These are phyloP conservation scores for Porpolomopsis calyptriformis DNA, from an alignment of 768 basidiomycete species.

Conservation along the genomic window DNA sequence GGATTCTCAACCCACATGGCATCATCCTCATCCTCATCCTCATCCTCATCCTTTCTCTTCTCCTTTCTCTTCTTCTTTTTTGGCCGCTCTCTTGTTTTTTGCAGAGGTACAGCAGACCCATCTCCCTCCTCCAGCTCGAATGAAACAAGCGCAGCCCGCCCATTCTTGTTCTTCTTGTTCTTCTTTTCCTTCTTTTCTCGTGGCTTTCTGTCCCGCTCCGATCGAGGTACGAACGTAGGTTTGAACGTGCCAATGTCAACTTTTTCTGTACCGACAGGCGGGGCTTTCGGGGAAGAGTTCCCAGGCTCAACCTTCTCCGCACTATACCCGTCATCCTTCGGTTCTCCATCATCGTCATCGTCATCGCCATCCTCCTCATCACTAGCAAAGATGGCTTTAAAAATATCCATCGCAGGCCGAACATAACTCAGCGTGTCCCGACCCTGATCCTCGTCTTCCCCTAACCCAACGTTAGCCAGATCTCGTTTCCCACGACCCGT, in stretches of 20 bases:
- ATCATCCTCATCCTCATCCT: conserved; percentile 34
- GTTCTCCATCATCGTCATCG: conserved; percentile 35
- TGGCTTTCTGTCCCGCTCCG: conserved; percentile 34
- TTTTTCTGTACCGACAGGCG: conserved; percentile 1
- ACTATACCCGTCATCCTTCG: conserved; percentile 16
- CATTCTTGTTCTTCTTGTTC: conserved; percentile 34
- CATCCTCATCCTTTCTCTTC: no score
- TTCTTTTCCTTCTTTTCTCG: conserved; percentile 42
- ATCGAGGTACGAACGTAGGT: conserved; percentile 76
- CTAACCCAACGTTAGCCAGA: conserved; percentile 76
- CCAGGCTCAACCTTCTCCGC: not conserved
- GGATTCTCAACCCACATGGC: conserved; percentile 66
- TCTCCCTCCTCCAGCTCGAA: conserved; percentile 75
- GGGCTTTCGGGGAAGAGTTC: conserved; percentile 12
- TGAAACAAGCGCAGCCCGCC: conserved; percentile 47
- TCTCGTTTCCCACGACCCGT: conserved; percentile 34
- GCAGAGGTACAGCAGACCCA: no score
- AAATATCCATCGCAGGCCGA: conserved; percentile 82
- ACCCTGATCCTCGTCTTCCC: conserved; percentile 87
- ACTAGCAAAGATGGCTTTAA: conserved; percentile 97
- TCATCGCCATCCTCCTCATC: conserved; percentile 82
- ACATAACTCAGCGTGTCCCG: conserved; percentile 80
- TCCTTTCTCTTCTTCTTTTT: conserved; percentile 38
- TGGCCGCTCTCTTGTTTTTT: conserved; percentile 26
- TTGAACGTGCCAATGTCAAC: conserved; percentile 66